Evolutionary conservation across 768 basidiomycete genomes (phyloP), one percentile per base, ranked within the genome.

Genomic region (Gloeostereum incarnatum): DNA sequence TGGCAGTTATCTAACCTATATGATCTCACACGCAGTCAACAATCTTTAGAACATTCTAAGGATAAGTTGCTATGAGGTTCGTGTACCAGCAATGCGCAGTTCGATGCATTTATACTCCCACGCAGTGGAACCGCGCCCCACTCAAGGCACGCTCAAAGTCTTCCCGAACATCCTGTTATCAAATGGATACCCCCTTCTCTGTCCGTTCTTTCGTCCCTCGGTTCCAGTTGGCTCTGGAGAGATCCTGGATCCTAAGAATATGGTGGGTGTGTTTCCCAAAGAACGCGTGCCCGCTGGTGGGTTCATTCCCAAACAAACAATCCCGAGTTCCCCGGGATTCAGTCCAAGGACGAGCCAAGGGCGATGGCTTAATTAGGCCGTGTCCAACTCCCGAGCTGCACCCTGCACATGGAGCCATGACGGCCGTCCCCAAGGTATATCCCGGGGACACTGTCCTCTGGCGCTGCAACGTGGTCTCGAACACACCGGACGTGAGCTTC

Each of bases 41-140:
- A 40, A 63, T 74, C 5, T 74, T 77, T 50, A 61, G 73, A 36
- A 75, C 78, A 2, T 87, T 79, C 62, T 83, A 86, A 48, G 83
- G 82, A n/a, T 87, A 83, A 83, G 53, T 82, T 10, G 68, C 81
- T 1, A 63, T 81, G 64, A 78, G 75, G 77, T 81, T 31, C 3
- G 49, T 40, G 38, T 41, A 13, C 37, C 44, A n/a, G 13, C 54
- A 44, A 13, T 5, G 9, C 36, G 4, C n/a, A 6, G 2, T 20
- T 11, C 13, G n/a, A 22, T 7, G 18, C 34, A 31, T 18, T 16
- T 37, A 27, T 18, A 19, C 31, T 35, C 23, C n/a, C n/a, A 44
- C 38, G n/a, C 37, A 78, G 74, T 44, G 72, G 80, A 47, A 86
- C 75, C 9, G 78, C 65, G n/a, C 1, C 83, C 83, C 0, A 70